Conservation (phyloP, 2,329 filamentous ascomycete genomes). For the Aspergillus aculeatinus region DNA sequence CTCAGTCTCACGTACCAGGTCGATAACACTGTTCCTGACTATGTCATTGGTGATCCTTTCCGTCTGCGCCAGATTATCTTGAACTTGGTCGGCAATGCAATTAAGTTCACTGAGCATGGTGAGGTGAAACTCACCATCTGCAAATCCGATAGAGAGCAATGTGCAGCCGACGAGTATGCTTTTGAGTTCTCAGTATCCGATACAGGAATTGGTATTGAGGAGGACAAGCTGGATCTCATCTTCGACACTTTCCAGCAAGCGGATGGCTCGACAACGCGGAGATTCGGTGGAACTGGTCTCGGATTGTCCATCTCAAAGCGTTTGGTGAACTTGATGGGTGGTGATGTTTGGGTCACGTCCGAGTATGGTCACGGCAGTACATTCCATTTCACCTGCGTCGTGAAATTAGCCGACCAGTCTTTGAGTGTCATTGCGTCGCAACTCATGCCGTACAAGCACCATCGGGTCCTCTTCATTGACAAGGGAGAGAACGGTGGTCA, state of each 20-base stretch:
- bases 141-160: conserved; percentile 64
- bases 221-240: conserved; percentile 93
- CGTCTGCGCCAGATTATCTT: conserved; percentile 93
- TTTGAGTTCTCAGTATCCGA: conserved; percentile 96
- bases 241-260: conserved; percentile 99
- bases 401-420: conserved; percentile 79
- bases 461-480: conserved; percentile 92
- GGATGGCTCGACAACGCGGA: conserved; percentile 91
- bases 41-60: conserved; percentile 95
- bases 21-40: conserved; percentile 88
- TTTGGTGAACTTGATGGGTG: conserved; percentile 92
- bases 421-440: conserved; percentile 71
- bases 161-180: conserved; percentile 74
- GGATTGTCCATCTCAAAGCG: conserved; percentile 94
- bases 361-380: conserved; percentile 86
- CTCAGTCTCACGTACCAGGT: conserved; percentile 91
- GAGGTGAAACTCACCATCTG: conserved; percentile 94
- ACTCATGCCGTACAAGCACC: conserved; percentile 84
- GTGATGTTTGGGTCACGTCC: conserved; percentile 93
- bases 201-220: conserved; percentile 93
- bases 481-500: conserved; percentile 70
- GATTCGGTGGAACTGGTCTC: conserved; percentile 92
- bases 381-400: conserved; percentile 95
- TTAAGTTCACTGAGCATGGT: conserved; percentile 97
- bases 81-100: conserved; percentile 95